These are phyloP conservation scores for Citrus medica DNA, from an alignment of 345 rosid genomes.

Conservation along the genomic window DNA sequence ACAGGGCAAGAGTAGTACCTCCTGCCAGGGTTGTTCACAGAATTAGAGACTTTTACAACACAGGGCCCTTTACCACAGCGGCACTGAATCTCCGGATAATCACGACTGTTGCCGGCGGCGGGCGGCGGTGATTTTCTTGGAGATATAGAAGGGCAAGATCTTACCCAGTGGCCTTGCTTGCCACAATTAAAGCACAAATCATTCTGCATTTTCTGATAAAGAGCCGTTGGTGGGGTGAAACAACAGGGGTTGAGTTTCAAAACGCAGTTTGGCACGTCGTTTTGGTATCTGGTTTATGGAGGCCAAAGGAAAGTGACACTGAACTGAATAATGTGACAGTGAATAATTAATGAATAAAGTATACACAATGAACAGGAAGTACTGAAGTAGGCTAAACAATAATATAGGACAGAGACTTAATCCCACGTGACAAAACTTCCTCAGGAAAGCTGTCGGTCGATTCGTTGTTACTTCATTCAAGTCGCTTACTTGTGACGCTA, in stretches of 20 bases:
- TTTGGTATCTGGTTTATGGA: not conserved
- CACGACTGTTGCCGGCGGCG: not conserved
- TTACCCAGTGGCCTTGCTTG: constrained; percentile 15
- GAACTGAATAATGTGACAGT: not conserved
- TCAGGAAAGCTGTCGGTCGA: not conserved
- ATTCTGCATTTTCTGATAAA: not conserved
- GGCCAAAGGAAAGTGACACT: not conserved
- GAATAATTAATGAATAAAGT: not conserved
- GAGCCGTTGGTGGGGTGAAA: not conserved
- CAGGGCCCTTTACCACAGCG: constrained; percentile 12
- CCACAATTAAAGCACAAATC: constrained; percentile 2
- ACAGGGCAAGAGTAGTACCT: constrained; percentile 7
- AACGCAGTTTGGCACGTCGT: not conserved
- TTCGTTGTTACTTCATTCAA: not conserved
- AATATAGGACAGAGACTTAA: not conserved
- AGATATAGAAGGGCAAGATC: constrained; percentile 9
- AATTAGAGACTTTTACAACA: not conserved
- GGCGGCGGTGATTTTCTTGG: constrained; percentile 1
- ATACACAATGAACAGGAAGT: not conserved
- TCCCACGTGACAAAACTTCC: not conserved
- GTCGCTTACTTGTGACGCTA: not conserved
- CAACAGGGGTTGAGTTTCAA: not conserved
- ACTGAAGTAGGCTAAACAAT: not conserved
- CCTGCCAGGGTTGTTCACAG: constrained; percentile 5
- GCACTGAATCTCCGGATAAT: constrained; percentile 16